These are phyloP conservation scores for Kregervanrija fluxuum DNA, from an alignment of 805 yeast genomes.

Conservation along the genomic window DNA sequence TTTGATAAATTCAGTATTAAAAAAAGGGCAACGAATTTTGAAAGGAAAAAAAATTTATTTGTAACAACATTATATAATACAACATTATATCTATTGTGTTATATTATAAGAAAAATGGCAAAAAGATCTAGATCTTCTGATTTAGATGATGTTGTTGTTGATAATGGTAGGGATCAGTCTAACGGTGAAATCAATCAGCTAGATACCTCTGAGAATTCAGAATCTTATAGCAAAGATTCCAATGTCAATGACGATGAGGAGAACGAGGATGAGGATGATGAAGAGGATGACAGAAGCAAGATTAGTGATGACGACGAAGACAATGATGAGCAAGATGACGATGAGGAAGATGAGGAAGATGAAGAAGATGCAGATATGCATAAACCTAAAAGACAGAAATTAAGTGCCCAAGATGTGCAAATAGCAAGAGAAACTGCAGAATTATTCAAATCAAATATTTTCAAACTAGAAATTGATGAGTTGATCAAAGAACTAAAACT, in stretches of 20 bases:
- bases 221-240: slow-evolving; percentile 13
- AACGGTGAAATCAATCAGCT: neutral
- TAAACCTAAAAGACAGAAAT: slow-evolving; percentile 16
- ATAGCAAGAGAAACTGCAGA: slow-evolving; percentile 92
- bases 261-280: slow-evolving; percentile 8
- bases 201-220: slow-evolving; percentile 10
- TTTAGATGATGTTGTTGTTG: too few species aligned
- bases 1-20: too few species aligned
- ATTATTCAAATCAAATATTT: slow-evolving; percentile 87
- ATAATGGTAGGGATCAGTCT: too few species aligned
- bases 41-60: too few species aligned
- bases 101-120: too few species aligned
- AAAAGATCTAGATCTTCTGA: too few species aligned
- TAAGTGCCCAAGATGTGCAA: slow-evolving; percentile 78
- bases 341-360: slow-evolving; percentile 8
- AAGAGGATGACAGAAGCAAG: slow-evolving; percentile 5
- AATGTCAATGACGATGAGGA: slow-evolving; percentile 14
- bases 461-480: slow-evolving; percentile 93
- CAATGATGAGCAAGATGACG: slow-evolving; percentile 7
- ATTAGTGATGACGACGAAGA: slow-evolving; percentile 14
- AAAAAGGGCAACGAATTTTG: too few species aligned
- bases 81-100: too few species aligned
- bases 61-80: too few species aligned
- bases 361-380: slow-evolving; percentile 4
- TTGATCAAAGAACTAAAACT: slow-evolving; percentile 71